Conservation (phyloP, 768 basidiomycete genomes). For the Clitopilus passeckerianus region DNA sequence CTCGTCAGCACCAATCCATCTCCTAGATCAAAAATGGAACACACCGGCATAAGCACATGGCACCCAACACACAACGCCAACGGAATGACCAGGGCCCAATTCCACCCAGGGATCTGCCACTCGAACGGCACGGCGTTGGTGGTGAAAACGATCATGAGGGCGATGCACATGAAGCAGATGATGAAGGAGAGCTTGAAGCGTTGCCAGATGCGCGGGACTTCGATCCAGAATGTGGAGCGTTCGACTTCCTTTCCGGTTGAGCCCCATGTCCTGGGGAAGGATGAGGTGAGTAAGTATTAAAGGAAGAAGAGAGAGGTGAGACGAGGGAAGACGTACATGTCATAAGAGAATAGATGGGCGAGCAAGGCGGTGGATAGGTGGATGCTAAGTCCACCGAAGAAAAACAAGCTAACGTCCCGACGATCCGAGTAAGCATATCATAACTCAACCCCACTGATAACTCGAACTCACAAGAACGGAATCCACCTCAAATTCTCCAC, state of each 20-base stretch:
- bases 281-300: constrained; percentile 4
- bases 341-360: constrained; percentile 64
- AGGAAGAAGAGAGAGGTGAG: not conserved
- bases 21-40: constrained; percentile 16
- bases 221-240: constrained; percentile 84
- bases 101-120: constrained; percentile 60
- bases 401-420: constrained; percentile 51
- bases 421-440: not conserved
- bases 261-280: constrained; percentile 42
- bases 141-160: constrained; percentile 58
- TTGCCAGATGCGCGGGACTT: constrained; percentile 78
- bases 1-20: constrained; percentile 1
- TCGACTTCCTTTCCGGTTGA: constrained; percentile 77
- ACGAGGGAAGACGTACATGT: constrained; percentile 32
- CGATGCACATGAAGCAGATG: constrained; percentile 53
- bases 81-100: constrained; percentile 75
- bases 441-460: not conserved
- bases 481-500: constrained; percentile 60
- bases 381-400: constrained; percentile 72
- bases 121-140: constrained; percentile 51
- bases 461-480: constrained; percentile 59
- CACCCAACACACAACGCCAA: constrained; percentile 62
- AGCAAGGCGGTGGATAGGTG: constrained; percentile 65
- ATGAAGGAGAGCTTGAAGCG: constrained; percentile 75
- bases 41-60: constrained; percentile 68